Evolutionary conservation across 2,329 filamentous ascomycete species (phyloP).

Genomic region (Verruconis gallopava): DNA sequence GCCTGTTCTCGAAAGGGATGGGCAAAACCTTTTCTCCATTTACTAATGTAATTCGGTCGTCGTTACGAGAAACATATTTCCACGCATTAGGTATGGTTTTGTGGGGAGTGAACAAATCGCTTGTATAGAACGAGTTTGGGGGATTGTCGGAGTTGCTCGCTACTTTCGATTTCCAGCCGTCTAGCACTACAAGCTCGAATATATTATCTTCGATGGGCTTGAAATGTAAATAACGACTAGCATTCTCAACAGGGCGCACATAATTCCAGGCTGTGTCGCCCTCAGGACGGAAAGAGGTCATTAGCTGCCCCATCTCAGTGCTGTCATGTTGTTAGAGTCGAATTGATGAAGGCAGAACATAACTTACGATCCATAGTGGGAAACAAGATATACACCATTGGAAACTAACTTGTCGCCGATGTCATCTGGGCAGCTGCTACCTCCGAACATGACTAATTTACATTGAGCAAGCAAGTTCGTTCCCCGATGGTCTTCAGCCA

Average conservation of each 20-base stretch:
- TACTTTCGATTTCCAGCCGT: constrained; percentile 22
- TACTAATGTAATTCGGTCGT: constrained; percentile 34
- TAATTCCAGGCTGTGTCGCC: constrained; percentile 50
- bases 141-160: constrained; percentile 32
- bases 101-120: constrained; percentile 35
- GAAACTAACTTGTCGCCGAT: constrained; percentile 41
- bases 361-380: constrained; percentile 44
- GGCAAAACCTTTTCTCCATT: constrained; percentile 40
- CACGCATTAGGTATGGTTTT: constrained; percentile 31
- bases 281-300: constrained; percentile 43
- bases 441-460: constrained; percentile 44
- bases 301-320: constrained; percentile 49
- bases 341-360: constrained; percentile 3
- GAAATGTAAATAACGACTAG: no score
- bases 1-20: constrained; percentile 38
- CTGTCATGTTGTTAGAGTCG: constrained; percentile 18
- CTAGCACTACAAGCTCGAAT: constrained; percentile 30
- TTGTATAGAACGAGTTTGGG: constrained; percentile 39
- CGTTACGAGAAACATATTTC: constrained; percentile 34
- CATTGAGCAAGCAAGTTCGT: constrained; percentile 33
- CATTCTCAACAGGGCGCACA: no score
- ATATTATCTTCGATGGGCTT: no score
- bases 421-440: constrained; percentile 46
- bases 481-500: constrained; percentile 45
- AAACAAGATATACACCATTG: constrained; percentile 41